Percentiles rank a stretch among this genome's conserved stretches.
Evolutionary conservation across 2,329 filamentous ascomycete species (phyloP).

Genomic region (Epichloe gansuensis): DNA sequence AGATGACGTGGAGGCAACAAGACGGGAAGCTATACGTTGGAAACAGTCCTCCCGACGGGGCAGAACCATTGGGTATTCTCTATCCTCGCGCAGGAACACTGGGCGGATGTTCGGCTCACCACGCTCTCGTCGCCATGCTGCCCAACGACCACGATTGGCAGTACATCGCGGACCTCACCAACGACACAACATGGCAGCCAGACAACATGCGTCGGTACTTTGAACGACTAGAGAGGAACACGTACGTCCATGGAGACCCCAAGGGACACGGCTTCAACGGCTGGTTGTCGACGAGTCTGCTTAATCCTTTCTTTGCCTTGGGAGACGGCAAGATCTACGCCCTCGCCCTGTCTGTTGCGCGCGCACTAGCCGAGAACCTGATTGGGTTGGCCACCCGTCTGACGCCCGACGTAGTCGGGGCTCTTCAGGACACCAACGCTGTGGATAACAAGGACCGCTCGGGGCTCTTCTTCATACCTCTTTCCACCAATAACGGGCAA

Average conservation of each 20-base stretch:
- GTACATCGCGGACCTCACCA: constrained; percentile 43
- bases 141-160: not conserved
- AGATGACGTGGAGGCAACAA: constrained; percentile 43
- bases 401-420: too few species aligned
- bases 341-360: too few species aligned
- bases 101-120: constrained; percentile 44
- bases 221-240: constrained; percentile 41
- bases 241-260: constrained; percentile 24
- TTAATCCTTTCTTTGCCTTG: too few species aligned
- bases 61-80: constrained; percentile 21
- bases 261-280: constrained; percentile 28
- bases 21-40: constrained; percentile 36
- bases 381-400: too few species aligned
- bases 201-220: constrained; percentile 50
- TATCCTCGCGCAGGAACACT: constrained; percentile 36
- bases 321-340: too few species aligned
- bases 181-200: constrained; percentile 45
- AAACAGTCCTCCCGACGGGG: constrained; percentile 3
- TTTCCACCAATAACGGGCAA: too few species aligned
- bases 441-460: too few species aligned
- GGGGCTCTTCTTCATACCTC: too few species aligned
- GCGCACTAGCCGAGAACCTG: too few species aligned
- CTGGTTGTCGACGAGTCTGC: too few species aligned
- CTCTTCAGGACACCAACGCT: too few species aligned
- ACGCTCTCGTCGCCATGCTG: constrained; percentile 14